A percentile compares a stretch with the other conserved stretches of the same genome.
phyloP scores from a whole-genome alignment of 2,329 filamentous ascomycete species.

The Zymoseptoria pseudotritici region DNA sequence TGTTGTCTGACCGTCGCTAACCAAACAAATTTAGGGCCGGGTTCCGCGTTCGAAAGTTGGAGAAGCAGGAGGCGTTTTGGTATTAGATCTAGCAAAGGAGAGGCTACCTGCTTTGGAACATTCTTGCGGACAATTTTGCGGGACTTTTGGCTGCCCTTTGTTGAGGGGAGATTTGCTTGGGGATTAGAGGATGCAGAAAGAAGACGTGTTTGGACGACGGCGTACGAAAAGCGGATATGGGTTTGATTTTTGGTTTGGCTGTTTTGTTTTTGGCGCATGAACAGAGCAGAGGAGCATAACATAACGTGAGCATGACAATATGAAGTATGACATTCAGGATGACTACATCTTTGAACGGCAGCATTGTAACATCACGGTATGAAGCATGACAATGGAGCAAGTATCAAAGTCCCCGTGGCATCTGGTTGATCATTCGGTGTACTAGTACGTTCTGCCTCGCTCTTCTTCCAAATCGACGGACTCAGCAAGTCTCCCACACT shows the following conservation, averaged over 20 bases:
- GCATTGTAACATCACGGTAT: too few species aligned
- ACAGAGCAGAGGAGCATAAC: neutral
- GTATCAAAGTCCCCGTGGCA: too few species aligned
- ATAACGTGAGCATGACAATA: neutral
- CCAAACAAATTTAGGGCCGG: too few species aligned
- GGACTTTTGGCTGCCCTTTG: neutral
- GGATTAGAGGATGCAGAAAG: neutral
- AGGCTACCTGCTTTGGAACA: neutral
- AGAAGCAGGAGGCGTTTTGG: neutral
- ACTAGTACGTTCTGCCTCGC: too few species aligned
- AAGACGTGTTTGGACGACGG: neutral
- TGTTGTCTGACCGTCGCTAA: too few species aligned
- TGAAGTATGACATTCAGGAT: too few species aligned
- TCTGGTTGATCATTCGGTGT: too few species aligned
- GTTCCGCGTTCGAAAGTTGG: neutral
- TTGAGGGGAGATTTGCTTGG: neutral
- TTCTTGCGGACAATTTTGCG: neutral
- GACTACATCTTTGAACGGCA: too few species aligned
- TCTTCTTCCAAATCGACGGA: too few species aligned
- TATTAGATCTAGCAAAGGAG: neutral
- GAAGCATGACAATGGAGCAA: too few species aligned
- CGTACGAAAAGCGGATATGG: neutral
- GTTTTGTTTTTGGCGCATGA: neutral
- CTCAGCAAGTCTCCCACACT: too few species aligned
- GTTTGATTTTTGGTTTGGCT: neutral